Evolutionary conservation across 2,329 filamentous ascomycete species (phyloP).

Genomic region (Diaporthe aspalathi): DNA sequence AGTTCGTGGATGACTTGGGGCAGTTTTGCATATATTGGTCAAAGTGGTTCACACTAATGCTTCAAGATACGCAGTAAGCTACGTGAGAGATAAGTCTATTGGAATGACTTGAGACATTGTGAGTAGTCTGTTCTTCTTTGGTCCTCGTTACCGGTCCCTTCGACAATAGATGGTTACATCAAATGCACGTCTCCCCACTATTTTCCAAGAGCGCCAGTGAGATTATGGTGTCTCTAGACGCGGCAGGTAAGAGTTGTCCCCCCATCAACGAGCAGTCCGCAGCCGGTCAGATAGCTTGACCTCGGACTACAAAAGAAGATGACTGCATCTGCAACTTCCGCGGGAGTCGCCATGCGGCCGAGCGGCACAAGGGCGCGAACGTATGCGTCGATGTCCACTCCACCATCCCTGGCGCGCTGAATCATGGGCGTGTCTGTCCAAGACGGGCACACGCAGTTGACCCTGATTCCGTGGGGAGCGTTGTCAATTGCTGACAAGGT

Average conservation of each 20-base stretch:
- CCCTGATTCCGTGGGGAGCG: not conserved
- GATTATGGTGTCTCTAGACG: not conserved
- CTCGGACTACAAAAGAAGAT: not conserved
- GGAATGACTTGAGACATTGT: no score
- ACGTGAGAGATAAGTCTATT: no score
- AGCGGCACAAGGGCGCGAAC: not conserved
- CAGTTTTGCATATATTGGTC: no score
- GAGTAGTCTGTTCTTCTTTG: no score
- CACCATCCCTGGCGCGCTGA: not conserved
- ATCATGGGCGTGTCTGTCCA: not conserved
- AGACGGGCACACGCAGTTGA: not conserved
- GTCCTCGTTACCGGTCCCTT: no score
- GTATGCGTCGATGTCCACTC: not conserved
- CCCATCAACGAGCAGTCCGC: not conserved
- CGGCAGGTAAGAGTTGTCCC: not conserved
- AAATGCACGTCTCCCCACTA: no score
- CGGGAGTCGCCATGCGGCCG: not conserved
- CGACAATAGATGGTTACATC: no score
- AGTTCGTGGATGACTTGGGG: no score
- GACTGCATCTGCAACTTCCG: not conserved
- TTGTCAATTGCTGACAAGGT: not conserved
- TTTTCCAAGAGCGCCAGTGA: no score
- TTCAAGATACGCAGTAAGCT: no score
- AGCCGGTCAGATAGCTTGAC: not conserved
- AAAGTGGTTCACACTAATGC: no score